Base-by-base conservation (phyloP, 768 basidiomycete genomes). In the Trametes gibbosa region DNA sequence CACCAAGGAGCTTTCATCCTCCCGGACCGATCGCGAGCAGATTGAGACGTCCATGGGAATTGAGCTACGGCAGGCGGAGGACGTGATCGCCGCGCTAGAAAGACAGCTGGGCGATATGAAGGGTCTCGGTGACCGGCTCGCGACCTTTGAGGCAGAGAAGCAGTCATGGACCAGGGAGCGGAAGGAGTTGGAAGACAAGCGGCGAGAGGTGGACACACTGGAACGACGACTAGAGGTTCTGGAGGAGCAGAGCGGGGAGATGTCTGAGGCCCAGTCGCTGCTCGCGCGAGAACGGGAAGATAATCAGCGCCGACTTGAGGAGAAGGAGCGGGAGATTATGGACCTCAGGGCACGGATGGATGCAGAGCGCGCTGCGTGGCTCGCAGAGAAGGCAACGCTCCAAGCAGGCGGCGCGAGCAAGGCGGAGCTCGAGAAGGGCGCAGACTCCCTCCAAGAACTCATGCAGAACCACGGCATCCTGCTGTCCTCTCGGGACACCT, bases 1-100 rank as follows among this genome's bases (percentile, higher is more conserved):
- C 74, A 72, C 76, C 16, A 77, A 84, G 49, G 89, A 90, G 63
- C 63, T 90, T 51, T 81, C 84, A 10, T 73, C 84, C 60, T 71
- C 89, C 47, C 76, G 74, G 58, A 67, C 87, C 54, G 90, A 92
- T 69, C 91, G 89, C 73, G 80, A 84, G 49, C 80, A 88, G 64
- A 74, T 86, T 14, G 85, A 89, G 69, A 84, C 84, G 1, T 78
- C 79, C 61, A 76, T 87, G 74, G 77, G 77, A 1, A 76, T 86
- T 76, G 89, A 91, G 59, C 71, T 88, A 39, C 85, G 86, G 67
- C 80, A 72, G 46, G 84, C 86, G 0, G 82, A 89, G 66, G 88
- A 89, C 48, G 85, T 81, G 35, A 83, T 87, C 42, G 71, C 74
- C 17, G 77, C 80, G 1, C 66, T 90, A 52, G 81, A 86, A 70